Conservation (phyloP, 495 filamentous ascomycete species). For the Haplographium delicatum region DNA sequence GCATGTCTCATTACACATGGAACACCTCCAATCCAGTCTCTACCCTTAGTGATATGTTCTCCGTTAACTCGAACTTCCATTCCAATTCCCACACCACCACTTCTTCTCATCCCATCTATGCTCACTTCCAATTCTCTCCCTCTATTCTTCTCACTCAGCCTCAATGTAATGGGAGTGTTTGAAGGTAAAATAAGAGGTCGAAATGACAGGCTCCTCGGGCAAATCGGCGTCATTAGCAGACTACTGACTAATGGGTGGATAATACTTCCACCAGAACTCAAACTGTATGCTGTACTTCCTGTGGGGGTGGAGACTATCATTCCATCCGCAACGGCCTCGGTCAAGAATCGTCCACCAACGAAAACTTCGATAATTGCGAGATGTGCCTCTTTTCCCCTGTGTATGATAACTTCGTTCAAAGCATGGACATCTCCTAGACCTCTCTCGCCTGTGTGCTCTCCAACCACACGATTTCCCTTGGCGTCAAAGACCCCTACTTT, state of each 20-base stretch:
- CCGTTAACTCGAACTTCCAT: conserved; percentile 88
- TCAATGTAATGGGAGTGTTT: conserved; percentile 76
- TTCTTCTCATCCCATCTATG: conserved; percentile 75
- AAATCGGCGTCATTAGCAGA: conserved; percentile 88
- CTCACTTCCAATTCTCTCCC: conserved; percentile 82
- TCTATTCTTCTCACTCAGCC: conserved; percentile 75
- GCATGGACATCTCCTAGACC: conserved; percentile 61
- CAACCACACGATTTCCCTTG: conserved; percentile 45
- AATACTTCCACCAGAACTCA: conserved; percentile 90
- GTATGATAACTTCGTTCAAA: conserved; percentile 92
- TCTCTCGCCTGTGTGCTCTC: conserved; percentile 21
- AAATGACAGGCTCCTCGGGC: conserved; percentile 86
- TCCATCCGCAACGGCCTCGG: conserved; percentile 88
- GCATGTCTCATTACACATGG: conserved; percentile 59
- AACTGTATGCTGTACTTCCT: conserved; percentile 88
- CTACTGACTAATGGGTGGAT: conserved; percentile 87
- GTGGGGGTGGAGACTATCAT: conserved; percentile 93
- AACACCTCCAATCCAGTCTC: conserved; percentile 58
- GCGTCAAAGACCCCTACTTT: conserved; percentile 73
- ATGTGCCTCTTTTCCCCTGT: conserved; percentile 84
- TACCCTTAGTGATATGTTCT: conserved; percentile 59
- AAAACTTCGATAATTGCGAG: conserved; percentile 85
- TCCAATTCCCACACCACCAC: conserved; percentile 62
- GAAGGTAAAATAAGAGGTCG: conserved; percentile 84
- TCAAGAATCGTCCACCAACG: conserved; percentile 78